These are phyloP conservation scores for Hypoxylon trugodes DNA, from an alignment of 495 filamentous ascomycete species.

Conservation along the genomic window DNA sequence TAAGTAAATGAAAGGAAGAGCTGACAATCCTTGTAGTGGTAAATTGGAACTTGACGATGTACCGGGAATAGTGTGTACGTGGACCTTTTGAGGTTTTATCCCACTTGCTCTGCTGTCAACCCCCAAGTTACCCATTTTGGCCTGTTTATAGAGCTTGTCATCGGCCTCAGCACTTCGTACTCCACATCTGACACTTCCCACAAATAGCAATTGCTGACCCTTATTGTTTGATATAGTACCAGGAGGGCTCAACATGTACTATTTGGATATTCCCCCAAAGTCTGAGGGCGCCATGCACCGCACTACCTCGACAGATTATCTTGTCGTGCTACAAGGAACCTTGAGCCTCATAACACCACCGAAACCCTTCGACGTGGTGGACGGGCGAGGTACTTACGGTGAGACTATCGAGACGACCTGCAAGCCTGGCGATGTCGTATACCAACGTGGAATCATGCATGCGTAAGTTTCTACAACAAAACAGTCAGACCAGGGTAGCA, in stretches of 20 bases:
- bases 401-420: slow-evolving; percentile 34
- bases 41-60: slow-evolving; percentile 28
- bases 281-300: slow-evolving; percentile 39
- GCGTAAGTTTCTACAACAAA: slow-evolving; percentile 42
- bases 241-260: slow-evolving; percentile 41
- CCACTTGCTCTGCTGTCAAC: neutral
- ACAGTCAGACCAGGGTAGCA: too few species aligned
- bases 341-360: slow-evolving; percentile 35
- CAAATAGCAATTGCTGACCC: slow-evolving; percentile 26
- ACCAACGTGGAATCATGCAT: slow-evolving; percentile 43
- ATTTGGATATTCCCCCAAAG: slow-evolving; percentile 40
- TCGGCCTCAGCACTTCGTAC: neutral
- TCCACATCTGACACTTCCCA: slow-evolving; percentile 16
- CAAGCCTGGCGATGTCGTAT: slow-evolving; percentile 36
- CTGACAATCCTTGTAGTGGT: slow-evolving; percentile 19
- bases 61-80: slow-evolving; percentile 34
- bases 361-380: slow-evolving; percentile 23
- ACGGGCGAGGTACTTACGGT: slow-evolving; percentile 33
- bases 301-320: slow-evolving; percentile 43
- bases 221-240: slow-evolving; percentile 28
- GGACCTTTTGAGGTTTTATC: neutral
- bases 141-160: neutral
- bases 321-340: slow-evolving; percentile 34
- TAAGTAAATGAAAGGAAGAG: neutral
- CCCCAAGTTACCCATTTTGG: slow-evolving; percentile 4